Evolutionary conservation across 202 grass and related monocot genomes (phyloP).

Genomic region (Digitaria exilis): DNA sequence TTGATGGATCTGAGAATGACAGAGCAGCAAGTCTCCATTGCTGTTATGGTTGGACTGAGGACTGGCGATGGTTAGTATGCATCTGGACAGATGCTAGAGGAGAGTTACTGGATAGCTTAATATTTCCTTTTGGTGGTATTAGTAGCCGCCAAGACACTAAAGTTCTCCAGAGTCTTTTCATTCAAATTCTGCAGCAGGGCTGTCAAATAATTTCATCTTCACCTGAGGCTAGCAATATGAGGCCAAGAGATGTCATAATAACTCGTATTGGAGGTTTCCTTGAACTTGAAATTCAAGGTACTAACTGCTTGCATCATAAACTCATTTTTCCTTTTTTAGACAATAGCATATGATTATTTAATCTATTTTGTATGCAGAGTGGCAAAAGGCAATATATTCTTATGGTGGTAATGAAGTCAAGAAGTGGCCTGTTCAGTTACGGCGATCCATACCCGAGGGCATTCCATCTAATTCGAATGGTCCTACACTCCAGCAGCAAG

Average conservation of each 20-base stretch:
- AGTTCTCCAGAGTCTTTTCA: conserved; percentile 94
- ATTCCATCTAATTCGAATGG: conserved; percentile 62
- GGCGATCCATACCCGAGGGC: conserved; percentile 76
- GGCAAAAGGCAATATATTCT: conserved; percentile 94
- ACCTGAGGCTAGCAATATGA: conserved; percentile 59
- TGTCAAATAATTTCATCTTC: conserved; percentile 91
- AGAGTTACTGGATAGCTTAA: conserved; percentile 84
- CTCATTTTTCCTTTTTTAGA: conserved; percentile 13
- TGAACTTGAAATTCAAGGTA: conserved; percentile 99
- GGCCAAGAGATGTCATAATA: conserved; percentile 86
- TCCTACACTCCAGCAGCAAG: conserved; percentile 72
- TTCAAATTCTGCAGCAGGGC: conserved; percentile 96
- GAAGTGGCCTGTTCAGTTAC: conserved; percentile 90
- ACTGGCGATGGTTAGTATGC: conserved; percentile 97
- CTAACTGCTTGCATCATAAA: conserved; percentile 17
- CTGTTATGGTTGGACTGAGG: conserved; percentile 98
- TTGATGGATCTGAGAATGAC: conserved; percentile 67
- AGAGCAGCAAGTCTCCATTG: conserved; percentile 82
- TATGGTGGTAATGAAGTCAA: conserved; percentile 93
- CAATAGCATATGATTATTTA: conserved; percentile 28
- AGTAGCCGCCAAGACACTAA: conserved; percentile 98
- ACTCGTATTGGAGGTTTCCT: conserved; percentile 87
- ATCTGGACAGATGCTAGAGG: conserved; percentile 98
- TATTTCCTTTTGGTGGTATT: conserved; percentile 96
- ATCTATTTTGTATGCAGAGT: conserved; percentile 71